These are phyloP conservation scores for Saturnispora saitoi DNA, from an alignment of 805 yeast species.

Conservation along the genomic window DNA sequence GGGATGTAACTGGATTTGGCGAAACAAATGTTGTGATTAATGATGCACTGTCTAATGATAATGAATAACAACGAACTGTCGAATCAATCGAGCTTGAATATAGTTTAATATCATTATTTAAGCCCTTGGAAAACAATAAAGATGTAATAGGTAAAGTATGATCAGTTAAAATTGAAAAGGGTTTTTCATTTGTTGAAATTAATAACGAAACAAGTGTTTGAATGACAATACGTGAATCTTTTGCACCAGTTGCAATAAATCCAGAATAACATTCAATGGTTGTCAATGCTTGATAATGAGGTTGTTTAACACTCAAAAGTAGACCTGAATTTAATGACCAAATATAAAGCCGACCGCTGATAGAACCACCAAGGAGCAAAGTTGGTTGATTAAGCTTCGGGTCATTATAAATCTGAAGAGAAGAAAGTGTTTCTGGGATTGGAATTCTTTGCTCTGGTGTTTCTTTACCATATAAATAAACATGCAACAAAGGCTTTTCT, in stretches of 20 bases:
- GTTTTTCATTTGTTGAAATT: conserved; percentile 35
- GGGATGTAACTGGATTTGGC: conserved; percentile 44
- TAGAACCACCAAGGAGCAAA: conserved; percentile 65
- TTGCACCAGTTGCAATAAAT: conserved; percentile 65
- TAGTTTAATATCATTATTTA: conserved; percentile 49
- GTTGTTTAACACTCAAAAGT: conserved; percentile 61
- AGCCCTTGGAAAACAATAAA: conserved; percentile 37
- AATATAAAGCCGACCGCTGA: conserved; percentile 66
- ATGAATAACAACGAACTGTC: conserved; percentile 64
- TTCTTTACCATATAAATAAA: conserved; percentile 62
- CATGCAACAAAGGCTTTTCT: conserved; percentile 68
- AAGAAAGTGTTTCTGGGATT: conserved; percentile 67
- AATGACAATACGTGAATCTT: conserved; percentile 66
- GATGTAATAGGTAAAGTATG: conserved; percentile 43
- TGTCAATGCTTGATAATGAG: conserved; percentile 75
- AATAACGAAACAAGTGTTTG: conserved; percentile 42
- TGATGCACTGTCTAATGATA: conserved; percentile 27
- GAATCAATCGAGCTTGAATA: conserved; percentile 67
- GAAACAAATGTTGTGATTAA: conserved; percentile 67
- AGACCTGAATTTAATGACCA: conserved; percentile 84
- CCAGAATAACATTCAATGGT: conserved; percentile 55
- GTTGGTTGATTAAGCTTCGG: conserved; percentile 28
- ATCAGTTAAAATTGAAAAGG: conserved; percentile 51
- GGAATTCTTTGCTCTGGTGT: conserved; percentile 74
- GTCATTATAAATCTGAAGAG: conserved; percentile 33